Percentiles rank a stretch among this genome's conserved stretches.
Evolutionary conservation across 169 alveolate species (phyloP).

Genomic region (Miamiensis avidus): DNA sequence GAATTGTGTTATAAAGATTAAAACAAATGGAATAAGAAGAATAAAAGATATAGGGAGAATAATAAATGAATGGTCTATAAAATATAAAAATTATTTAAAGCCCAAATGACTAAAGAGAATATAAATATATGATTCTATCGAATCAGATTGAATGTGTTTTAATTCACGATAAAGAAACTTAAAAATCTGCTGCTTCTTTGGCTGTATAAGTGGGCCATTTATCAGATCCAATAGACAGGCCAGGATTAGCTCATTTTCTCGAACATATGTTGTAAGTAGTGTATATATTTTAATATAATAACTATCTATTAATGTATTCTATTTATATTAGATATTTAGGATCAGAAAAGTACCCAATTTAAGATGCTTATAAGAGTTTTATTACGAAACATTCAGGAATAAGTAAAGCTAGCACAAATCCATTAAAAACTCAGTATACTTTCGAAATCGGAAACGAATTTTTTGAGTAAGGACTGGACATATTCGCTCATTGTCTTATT

Average conservation of each 20-base stretch:
- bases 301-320: too few relatives aligned
- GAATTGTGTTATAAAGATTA: too few relatives aligned
- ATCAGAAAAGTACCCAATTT: slow-evolving; percentile 69
- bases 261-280: slow-evolving; percentile 20
- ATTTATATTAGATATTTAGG: slow-evolving; percentile 16
- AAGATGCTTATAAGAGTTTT: slow-evolving; percentile 66
- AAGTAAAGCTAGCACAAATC: slow-evolving; percentile 86
- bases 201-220: neutral
- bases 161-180: neutral
- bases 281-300: too few relatives aligned
- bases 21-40: too few relatives aligned
- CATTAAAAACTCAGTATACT: slow-evolving; percentile 71
- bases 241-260: slow-evolving; percentile 20
- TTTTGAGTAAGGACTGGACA: slow-evolving; percentile 77
- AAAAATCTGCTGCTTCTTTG: neutral
- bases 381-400: slow-evolving; percentile 82
- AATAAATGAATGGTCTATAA: too few relatives aligned
- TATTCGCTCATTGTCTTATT: slow-evolving; percentile 79
- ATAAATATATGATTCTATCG: too few relatives aligned
- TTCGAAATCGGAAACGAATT: slow-evolving; percentile 72
- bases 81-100: too few relatives aligned
- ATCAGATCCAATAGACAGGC: neutral
- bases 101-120: neutral
- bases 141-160: neutral
- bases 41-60: too few relatives aligned